Evolutionary conservation across 2,329 filamentous ascomycete species (phyloP).

Genomic region (Aureobasidium musti): DNA sequence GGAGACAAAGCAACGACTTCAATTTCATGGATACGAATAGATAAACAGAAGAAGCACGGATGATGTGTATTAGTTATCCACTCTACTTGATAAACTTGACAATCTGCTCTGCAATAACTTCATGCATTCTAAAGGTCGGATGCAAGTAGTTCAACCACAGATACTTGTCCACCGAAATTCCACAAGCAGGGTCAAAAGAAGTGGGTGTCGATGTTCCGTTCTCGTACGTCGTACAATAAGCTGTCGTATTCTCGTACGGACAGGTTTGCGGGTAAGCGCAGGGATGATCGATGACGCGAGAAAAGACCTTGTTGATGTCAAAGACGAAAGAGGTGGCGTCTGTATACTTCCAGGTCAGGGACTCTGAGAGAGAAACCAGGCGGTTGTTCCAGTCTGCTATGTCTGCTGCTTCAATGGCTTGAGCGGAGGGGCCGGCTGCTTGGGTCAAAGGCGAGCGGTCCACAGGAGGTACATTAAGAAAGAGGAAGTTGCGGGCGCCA

Average conservation of each 20-base stretch:
- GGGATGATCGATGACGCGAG: constrained; percentile 56
- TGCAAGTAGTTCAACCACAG: constrained; percentile 66
- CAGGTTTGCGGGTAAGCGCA: constrained; percentile 53
- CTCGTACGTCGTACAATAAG: constrained; percentile 57
- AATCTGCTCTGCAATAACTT: constrained; percentile 58
- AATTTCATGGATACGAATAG: not conserved
- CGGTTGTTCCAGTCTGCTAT: constrained; percentile 57
- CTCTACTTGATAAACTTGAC: constrained; percentile 32
- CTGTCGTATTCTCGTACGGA: constrained; percentile 57
- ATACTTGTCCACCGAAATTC: constrained; percentile 61
- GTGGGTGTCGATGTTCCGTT: constrained; percentile 49
- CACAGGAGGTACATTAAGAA: constrained; percentile 52
- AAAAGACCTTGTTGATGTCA: constrained; percentile 57
- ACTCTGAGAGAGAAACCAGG: constrained; percentile 47
- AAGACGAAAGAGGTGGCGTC: constrained; percentile 57
- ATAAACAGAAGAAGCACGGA: not conserved
- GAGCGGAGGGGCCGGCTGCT: constrained; percentile 42
- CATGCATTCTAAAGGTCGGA: constrained; percentile 64
- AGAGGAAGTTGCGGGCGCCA: constrained; percentile 54
- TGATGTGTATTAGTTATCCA: not conserved
- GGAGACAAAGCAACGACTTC: not conserved
- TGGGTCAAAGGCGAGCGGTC: constrained; percentile 56
- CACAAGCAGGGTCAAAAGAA: constrained; percentile 51
- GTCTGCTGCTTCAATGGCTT: constrained; percentile 43
- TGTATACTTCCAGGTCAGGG: constrained; percentile 43